phyloP scores from a whole-genome alignment of 2,329 filamentous ascomycete species.

The Daldinia sp. region DNA sequence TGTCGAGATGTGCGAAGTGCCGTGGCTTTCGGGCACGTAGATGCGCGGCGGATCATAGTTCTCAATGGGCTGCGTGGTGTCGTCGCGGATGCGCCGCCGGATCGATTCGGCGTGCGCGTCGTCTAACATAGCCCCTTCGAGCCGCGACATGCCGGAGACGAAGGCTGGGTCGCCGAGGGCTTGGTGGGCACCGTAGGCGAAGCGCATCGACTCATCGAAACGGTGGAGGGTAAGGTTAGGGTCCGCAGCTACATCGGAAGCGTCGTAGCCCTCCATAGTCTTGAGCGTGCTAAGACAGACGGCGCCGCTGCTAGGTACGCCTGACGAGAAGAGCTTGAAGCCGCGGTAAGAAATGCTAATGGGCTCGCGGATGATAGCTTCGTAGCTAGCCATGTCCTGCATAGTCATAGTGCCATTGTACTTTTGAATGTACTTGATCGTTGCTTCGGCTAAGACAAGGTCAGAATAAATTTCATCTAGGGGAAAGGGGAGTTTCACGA shows the following conservation, averaged over 20 bases:
- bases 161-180: slow-evolving; percentile 86
- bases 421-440: slow-evolving; percentile 74
- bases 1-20: slow-evolving; percentile 79
- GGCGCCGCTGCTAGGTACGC: slow-evolving; percentile 82
- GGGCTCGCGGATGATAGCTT: slow-evolving; percentile 71
- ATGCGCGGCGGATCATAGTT: slow-evolving; percentile 78
- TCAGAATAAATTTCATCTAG: slow-evolving; percentile 50
- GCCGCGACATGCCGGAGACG: slow-evolving; percentile 70
- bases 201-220: slow-evolving; percentile 88
- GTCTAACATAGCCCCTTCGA: slow-evolving; percentile 77
- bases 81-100: slow-evolving; percentile 76
- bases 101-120: slow-evolving; percentile 69
- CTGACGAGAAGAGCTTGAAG: slow-evolving; percentile 75
- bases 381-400: slow-evolving; percentile 67
- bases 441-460: slow-evolving; percentile 69
- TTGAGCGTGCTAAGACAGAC: slow-evolving; percentile 83
- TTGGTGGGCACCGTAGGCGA: slow-evolving; percentile 84
- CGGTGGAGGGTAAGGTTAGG: slow-evolving; percentile 81
- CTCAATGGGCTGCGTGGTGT: slow-evolving; percentile 75
- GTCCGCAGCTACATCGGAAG: slow-evolving; percentile 62
- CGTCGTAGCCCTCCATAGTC: slow-evolving; percentile 80
- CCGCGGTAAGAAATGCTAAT: slow-evolving; percentile 75
- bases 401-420: slow-evolving; percentile 80
- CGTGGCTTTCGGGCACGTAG: slow-evolving; percentile 76
- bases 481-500: slow-evolving; percentile 49